Conservation (phyloP, 345 rosid species). For the Eucalyptus curtisii region DNA sequence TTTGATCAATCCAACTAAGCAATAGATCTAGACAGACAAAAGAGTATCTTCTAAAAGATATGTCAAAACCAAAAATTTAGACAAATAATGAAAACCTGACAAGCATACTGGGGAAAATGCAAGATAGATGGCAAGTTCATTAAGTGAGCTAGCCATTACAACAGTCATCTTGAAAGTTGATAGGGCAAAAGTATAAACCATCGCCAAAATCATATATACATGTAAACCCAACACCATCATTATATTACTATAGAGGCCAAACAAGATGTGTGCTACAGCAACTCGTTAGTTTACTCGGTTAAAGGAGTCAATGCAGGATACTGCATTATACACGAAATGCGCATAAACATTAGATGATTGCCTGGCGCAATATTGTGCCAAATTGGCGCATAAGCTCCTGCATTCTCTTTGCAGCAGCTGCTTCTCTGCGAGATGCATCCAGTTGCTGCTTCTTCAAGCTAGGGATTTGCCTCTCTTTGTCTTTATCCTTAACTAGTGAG, state of each 20-base stretch:
- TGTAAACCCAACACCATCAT: background rate
- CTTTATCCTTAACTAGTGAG: conserved; percentile 34
- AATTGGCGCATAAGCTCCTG: conserved; percentile 87
- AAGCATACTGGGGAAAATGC: background rate
- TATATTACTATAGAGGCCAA: background rate
- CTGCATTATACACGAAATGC: background rate
- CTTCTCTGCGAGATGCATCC: conserved; percentile 58
- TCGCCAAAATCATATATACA: background rate
- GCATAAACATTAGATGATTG: background rate
- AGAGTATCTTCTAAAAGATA: background rate
- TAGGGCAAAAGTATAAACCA: background rate
- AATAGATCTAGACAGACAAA: background rate
- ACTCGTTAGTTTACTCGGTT: background rate
- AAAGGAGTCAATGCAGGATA: background rate
- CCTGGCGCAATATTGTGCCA: conserved; percentile 60
- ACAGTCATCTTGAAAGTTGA: background rate
- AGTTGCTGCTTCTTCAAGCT: conserved; percentile 60
- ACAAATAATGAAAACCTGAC: background rate
- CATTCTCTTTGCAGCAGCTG: conserved; percentile 86
- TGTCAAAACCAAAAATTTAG: background rate
- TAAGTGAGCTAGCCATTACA: background rate
- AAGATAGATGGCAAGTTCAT: background rate
- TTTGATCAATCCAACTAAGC: background rate
- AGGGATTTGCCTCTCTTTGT: conserved; percentile 39
- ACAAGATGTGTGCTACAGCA: background rate